Evolutionary conservation across 2,329 filamentous ascomycete species (phyloP), one percentile per base, ranked within the genome.

Genomic region (Penicillium sp.): DNA sequence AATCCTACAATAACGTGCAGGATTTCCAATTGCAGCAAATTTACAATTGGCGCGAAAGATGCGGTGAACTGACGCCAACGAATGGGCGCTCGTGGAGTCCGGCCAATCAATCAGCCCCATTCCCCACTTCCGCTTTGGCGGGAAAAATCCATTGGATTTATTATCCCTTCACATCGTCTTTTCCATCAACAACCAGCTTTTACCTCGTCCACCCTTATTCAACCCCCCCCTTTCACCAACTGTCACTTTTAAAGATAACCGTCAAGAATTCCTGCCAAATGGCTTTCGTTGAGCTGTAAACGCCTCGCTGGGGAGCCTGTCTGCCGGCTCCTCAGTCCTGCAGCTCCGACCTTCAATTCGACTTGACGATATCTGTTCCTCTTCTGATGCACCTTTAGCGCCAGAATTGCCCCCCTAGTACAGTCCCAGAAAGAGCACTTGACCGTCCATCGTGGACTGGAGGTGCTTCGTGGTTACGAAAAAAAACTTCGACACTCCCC

Each of bases 211-310:
- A 57, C 41, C 54, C 42, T 55, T 43, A 50, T 46, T 50, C 55
- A 53, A 50, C 54, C 51, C 42, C 50, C 50, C 25, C 55, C 45
- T 56, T 56, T 50, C 18, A 22, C 4, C 37, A 20, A 54, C 52
- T 55, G 43, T 49, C 54, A 43, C 56, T 63, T 60, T 51, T 63
- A 59, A 71, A 81, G 83, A 85, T 86, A 88, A 87, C 41, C 81
- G 86, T 89, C 87, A 86, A 89, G 81, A 81, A 81, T 79, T 76
- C 87, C 56, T 59, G 86, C 84, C 85, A 60, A 82, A 79, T 79
- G 86, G 86, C 87, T 82, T 81, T 89, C 87, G 87, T 86, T 89
- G 88, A 88, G 89, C 89, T 93, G 88, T 95, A 92, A 92, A 90
- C 84, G 79, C 84, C 86, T 76, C 86, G 87, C 89, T 92, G 85